Percentiles rank a stretch among this genome's conserved stretches.
Conservation (phyloP, 2,329 filamentous ascomycete species). For the Aspergillus caelatus region DNA sequence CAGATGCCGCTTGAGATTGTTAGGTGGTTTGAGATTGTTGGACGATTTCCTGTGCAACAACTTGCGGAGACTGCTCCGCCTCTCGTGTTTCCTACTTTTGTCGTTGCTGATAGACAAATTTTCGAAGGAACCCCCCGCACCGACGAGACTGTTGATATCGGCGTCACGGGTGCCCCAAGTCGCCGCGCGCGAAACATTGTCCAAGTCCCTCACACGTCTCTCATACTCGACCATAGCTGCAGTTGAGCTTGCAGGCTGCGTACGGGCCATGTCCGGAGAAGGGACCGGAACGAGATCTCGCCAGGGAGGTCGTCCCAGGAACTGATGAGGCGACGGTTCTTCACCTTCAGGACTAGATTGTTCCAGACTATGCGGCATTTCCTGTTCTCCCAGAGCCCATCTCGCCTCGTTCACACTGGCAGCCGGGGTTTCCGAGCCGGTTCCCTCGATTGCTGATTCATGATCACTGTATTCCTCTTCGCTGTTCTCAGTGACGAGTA, state of each 20-base stretch:
- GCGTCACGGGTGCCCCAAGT: slow-evolving; percentile 59
- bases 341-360: slow-evolving; percentile 25
- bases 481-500: slow-evolving; percentile 49
- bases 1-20: slow-evolving; percentile 48
- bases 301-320: slow-evolving; percentile 51
- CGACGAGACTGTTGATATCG: slow-evolving; percentile 53
- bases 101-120: slow-evolving; percentile 39
- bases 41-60: slow-evolving; percentile 46
- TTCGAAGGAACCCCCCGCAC: slow-evolving; percentile 48
- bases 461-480: slow-evolving; percentile 37
- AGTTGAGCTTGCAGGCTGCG: slow-evolving; percentile 57
- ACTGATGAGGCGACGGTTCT: slow-evolving; percentile 40
- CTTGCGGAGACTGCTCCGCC: slow-evolving; percentile 51
- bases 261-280: slow-evolving; percentile 31
- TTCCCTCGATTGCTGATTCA: slow-evolving; percentile 26
- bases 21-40: slow-evolving; percentile 41
- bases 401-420: slow-evolving; percentile 30
- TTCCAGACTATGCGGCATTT: slow-evolving; percentile 27
- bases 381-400: slow-evolving; percentile 25
- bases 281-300: slow-evolving; percentile 45
- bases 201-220: slow-evolving; percentile 53
- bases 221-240: slow-evolving; percentile 59
- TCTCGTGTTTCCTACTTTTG: slow-evolving; percentile 45
- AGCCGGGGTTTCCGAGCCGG: slow-evolving; percentile 30
- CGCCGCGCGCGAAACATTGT: slow-evolving; percentile 57